Base-by-base conservation (phyloP, 345 rosid species). In the Dipteronia sinensis region DNA sequence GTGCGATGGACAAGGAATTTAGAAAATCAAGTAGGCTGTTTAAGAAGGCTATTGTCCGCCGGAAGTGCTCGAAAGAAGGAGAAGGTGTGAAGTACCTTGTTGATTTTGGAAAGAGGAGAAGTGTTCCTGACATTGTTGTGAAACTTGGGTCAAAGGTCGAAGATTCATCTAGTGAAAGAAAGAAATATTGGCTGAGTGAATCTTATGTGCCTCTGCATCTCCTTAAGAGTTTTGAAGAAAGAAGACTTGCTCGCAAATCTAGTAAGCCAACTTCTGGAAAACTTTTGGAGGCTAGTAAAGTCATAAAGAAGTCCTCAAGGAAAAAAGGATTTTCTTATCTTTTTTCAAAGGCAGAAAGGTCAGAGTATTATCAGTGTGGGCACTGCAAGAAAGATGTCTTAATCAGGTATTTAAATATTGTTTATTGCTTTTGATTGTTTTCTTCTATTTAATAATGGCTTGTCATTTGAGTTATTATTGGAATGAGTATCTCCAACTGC, bases 41-140 rank as follows among this genome's bases (percentile, higher is more conserved):
- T 79, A 96, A 94, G 87, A 96, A 96, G 82, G 91, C 84, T 20
- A 89, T 92, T 78, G 76, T 96, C 59, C 97, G 99, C 78, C 85
- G 95, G 79, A 96, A 93, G 85, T 71, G 81, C 74, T 13, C 81
- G 20, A 98, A 92, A 74, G 98, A 91, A 68, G 86, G 70, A 76
- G 91, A 84, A 68, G 86, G 70, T 51, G 83, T 82, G 61, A 96
- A 89, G 82, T 96, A 94, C 88, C 98, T 96, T 85, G 93, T 96
- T 82, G 99, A 96, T 87, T 94, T 96, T 84, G 99, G 99, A 69
- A 94, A 94, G 86, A 91, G 99, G 85, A 96, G 89, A 90, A 83
- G 79, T 83, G 79, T 96, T 75, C 99, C 98, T 31, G 90, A 91
- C 19, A 79, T 91, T 71, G 98, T 94, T 53, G 44, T 58, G 83